These are phyloP conservation scores for Perilla frutescens DNA, from an alignment of 257 asterid species.

Conservation along the genomic window DNA sequence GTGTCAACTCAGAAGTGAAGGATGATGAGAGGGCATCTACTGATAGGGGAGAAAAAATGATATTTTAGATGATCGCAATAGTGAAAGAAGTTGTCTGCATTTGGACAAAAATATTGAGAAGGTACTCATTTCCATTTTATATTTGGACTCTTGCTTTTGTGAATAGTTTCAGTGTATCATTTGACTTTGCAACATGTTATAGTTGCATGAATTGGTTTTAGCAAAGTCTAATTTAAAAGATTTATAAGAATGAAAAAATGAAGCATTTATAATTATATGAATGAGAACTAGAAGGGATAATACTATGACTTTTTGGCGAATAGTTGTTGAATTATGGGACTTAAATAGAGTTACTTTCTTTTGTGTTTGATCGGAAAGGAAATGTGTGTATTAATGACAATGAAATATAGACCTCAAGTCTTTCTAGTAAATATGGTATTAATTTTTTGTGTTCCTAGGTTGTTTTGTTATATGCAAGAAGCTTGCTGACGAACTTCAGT, in stretches of 20 bases:
- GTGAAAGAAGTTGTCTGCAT: slow-evolving; percentile 42
- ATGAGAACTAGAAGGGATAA: neutral
- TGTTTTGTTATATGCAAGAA: no score
- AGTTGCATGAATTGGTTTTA: neutral
- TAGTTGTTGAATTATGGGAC: neutral
- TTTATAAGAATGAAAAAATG: neutral
- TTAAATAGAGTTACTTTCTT: neutral
- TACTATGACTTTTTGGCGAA: slow-evolving; percentile 8
- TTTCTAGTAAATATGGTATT: neutral
- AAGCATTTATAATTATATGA: neutral
- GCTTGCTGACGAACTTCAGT: no score
- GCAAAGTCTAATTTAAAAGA: neutral
- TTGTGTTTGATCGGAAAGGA: neutral
- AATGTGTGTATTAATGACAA: neutral
- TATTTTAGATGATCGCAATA: slow-evolving; percentile 40
- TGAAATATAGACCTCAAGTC: neutral
- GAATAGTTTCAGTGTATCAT: slow-evolving; percentile 17
- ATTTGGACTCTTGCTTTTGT: slow-evolving; percentile 21
- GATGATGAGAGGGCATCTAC: slow-evolving; percentile 38
- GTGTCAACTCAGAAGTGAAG: slow-evolving; percentile 43
- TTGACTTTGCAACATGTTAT: no score
- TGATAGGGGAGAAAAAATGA: slow-evolving; percentile 37
- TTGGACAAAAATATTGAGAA: slow-evolving; percentile 47
- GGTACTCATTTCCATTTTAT: slow-evolving; percentile 48
- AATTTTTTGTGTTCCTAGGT: neutral